phyloP scores from a whole-genome alignment of 2,329 filamentous ascomycete species.

The Fusarium cyanostomum region DNA sequence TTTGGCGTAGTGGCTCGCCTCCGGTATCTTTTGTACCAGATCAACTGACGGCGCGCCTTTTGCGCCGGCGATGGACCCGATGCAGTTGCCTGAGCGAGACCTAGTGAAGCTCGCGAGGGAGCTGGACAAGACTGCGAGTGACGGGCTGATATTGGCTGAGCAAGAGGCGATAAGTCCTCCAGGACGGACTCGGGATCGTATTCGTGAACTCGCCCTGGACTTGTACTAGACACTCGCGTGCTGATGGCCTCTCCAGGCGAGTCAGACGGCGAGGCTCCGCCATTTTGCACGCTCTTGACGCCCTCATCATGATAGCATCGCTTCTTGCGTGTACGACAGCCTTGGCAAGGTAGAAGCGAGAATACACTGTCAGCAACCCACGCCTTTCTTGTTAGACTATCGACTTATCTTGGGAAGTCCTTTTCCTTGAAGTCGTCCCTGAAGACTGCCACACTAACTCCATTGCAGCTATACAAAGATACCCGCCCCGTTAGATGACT shows the following conservation, averaged over 20 bases:
- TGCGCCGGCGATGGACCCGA: not conserved
- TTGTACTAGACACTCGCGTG: conserved; percentile 3
- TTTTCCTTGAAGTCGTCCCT: conserved; percentile 2
- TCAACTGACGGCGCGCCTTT: not conserved
- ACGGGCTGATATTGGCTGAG: not conserved
- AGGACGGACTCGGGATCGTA: conserved; percentile 21
- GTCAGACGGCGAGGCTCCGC: too few relatives aligned
- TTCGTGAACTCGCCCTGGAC: not conserved
- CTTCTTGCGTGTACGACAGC: conserved; percentile 19
- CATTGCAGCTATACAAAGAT: not conserved
- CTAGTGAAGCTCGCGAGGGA: not conserved
- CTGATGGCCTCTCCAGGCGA: not conserved
- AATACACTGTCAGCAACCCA: not conserved
- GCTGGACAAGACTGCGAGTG: not conserved
- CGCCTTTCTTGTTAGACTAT: not conserved
- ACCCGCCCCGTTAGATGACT: too few relatives aligned
- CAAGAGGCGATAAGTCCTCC: conserved; percentile 2
- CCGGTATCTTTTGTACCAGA: conserved; percentile 18
- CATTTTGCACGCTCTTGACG: too few relatives aligned
- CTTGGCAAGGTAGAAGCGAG: conserved; percentile 12
- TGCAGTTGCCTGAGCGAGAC: not conserved
- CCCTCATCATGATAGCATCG: conserved; percentile 15
- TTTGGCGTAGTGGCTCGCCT: not conserved
- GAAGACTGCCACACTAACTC: conserved; percentile 22
- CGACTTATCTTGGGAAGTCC: conserved; percentile 21